Percentiles rank a stretch among this genome's conserved stretches.
Conservation (phyloP, 1,284 basidiomycete genomes). For the Fistulina hepatica region DNA sequence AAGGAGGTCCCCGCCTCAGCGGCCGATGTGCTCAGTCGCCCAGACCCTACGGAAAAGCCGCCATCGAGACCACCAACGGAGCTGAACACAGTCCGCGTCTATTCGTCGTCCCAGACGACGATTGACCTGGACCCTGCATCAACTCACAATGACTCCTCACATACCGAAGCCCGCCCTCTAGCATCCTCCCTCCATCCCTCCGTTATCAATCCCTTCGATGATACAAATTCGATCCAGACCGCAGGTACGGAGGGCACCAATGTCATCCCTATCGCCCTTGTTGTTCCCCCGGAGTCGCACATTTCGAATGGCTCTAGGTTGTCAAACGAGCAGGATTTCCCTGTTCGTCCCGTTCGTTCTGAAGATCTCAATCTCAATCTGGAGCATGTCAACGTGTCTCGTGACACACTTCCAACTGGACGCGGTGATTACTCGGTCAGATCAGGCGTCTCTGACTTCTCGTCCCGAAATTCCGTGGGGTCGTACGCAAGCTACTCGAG, state of each 20-base stretch:
- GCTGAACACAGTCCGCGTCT: conserved; percentile 35
- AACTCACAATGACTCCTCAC: conserved; percentile 25
- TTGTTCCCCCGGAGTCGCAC: conserved; percentile 37
- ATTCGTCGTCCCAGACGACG: conserved; percentile 36
- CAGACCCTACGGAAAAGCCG: conserved; percentile 64
- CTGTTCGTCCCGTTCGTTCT: conserved; percentile 50
- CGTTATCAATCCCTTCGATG: conserved; percentile 57
- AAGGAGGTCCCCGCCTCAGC: conserved; percentile 58
- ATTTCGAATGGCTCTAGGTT: conserved; percentile 6
- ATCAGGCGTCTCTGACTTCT: conserved; percentile 42
- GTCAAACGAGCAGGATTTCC: conserved; percentile 20
- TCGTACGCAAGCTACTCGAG: conserved; percentile 64
- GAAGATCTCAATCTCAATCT: conserved; percentile 51
- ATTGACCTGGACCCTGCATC: conserved; percentile 50
- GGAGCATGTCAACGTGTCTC: conserved; percentile 50
- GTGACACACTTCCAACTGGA: conserved; percentile 34
- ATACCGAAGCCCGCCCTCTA: conserved; percentile 18
- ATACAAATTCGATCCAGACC: conserved; percentile 67
- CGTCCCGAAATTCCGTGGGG: conserved; percentile 58
- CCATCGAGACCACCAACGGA: conserved; percentile 23
- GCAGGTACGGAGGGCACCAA: conserved; percentile 66
- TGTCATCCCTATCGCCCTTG: conserved; percentile 74
- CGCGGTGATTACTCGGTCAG: conserved; percentile 39
- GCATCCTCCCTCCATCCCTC: conserved; percentile 16
- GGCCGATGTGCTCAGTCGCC: conserved; percentile 63